Base-by-base conservation (phyloP, 768 basidiomycete species). In the Serendipita sp. region DNA sequence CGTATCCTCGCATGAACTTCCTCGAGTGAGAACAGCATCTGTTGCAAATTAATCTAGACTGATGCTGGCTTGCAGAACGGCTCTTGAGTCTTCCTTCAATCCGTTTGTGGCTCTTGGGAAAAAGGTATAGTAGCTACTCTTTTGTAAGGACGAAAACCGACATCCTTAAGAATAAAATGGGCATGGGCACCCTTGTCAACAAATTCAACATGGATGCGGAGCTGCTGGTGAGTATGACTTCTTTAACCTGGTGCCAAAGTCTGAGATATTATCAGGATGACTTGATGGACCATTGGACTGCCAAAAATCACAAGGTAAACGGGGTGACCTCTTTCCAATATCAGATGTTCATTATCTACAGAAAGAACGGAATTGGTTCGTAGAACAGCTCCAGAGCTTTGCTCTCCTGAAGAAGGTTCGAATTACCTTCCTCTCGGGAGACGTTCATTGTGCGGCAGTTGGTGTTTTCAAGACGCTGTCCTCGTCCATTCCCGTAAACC, bases 161-260 rank as follows among this genome's bases (percentile, higher is more conserved):
- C 35, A 38, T 60, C 10, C 35, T 41, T 30, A 76, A 77, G 47
- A 88, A 88, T 7, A 76, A 81, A 0, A 67, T 88, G 62, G 87
- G 87, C 18, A 72, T 91, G 47, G 81, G 81, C 35, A 86, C 89
- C 11, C 88, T 94, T 69, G 85, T 90, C 36, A 91, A 94, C 72
- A 88, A 89, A 72, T 93, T 92, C 74, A 92, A 93, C 73, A 82
- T 82, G n/a, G 89, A 90, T 48, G 89, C 93, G 0, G 96, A 98
- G 74, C 75, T 99, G 34, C 79, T 97, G 64, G 95, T 74, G 95
- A 99, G 75, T 76, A 94, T 41, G 41, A 41, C 41, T 41, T 13
- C 41, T 13, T 41, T 41, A 41, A 5, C 13, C 41, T 23, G 23
- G 23, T 23, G 23, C 23, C 23, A 23, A 23, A 23, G 23, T 23